phyloP scores from a whole-genome alignment of 352 stramenopile species.

The Blastocystis hominis region DNA sequence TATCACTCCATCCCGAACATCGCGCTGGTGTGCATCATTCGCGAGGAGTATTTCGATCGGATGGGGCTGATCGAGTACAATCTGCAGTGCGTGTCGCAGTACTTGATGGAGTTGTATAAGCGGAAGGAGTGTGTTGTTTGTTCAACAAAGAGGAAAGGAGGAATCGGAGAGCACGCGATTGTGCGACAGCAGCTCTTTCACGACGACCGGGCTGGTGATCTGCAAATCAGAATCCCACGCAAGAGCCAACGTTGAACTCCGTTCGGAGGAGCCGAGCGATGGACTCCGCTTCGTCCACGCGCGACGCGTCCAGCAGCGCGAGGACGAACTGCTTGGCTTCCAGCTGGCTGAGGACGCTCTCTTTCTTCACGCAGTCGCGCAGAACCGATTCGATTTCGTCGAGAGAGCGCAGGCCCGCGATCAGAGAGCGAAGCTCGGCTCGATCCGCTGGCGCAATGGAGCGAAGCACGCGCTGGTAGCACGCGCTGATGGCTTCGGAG shows the following conservation, averaged over 20 bases:
- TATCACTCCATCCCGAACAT: conserved; percentile 51
- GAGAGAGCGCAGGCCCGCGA: not conserved
- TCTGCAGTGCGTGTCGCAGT: conserved; percentile 17
- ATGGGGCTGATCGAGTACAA: conserved; percentile 54
- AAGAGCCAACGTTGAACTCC: not conserved
- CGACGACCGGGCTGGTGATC: not conserved
- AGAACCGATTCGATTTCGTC: not conserved
- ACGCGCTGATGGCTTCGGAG: not conserved
- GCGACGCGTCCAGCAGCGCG: not conserved
- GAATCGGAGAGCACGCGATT: not conserved
- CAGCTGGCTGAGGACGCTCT: not conserved
- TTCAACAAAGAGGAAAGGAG: not conserved
- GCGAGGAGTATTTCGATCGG: conserved; percentile 49
- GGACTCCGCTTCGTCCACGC: not conserved
- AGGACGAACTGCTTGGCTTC: conserved; percentile 35
- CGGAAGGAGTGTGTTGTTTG: conserved; percentile 22
- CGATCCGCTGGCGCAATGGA: not conserved
- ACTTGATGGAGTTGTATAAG: conserved; percentile 23
- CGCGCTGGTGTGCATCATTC: conserved; percentile 44
- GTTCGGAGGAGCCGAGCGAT: not conserved
- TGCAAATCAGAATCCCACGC: not conserved
- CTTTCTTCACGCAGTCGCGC: not conserved
- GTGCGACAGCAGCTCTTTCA: not conserved
- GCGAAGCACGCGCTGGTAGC: not conserved
- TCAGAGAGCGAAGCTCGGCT: not conserved